Percentiles rank a stretch among this genome's conserved stretches.
phyloP scores from a whole-genome alignment of 2,329 filamentous ascomycete species.

The Tolypocladium endophyticum region DNA sequence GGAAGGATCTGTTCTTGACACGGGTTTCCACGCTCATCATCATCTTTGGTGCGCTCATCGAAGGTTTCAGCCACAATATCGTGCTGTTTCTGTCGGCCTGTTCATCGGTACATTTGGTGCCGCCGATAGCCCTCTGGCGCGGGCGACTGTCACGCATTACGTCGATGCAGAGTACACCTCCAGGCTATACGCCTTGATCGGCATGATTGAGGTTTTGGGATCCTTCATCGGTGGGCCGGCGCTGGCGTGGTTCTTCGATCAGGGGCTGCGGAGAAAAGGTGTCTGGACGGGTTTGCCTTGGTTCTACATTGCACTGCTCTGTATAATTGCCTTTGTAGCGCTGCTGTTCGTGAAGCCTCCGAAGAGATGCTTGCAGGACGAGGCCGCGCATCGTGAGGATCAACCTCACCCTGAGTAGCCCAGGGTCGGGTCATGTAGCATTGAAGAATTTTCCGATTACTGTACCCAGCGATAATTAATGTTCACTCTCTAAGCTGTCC shows the following conservation, averaged over 20 bases:
- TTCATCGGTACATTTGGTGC: constrained; percentile 27
- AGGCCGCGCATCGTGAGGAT: constrained; percentile 5
- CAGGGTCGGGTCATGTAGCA: too few species aligned
- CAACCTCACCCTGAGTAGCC: constrained; percentile 12
- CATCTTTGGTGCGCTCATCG: constrained; percentile 19
- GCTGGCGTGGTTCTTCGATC: constrained; percentile 26
- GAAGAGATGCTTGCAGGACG: constrained; percentile 4
- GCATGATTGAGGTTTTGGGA: constrained; percentile 27
- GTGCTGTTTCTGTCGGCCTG: constrained; percentile 25
- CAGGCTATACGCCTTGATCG: constrained; percentile 28
- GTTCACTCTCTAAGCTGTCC: neutral
- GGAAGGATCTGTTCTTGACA: constrained; percentile 26
- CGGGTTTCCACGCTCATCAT: constrained; percentile 21
- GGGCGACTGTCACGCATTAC: constrained; percentile 29
- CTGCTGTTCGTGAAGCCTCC: constrained; percentile 23
- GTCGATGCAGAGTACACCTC: constrained; percentile 26
- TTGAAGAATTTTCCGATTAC: neutral
- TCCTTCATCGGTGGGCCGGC: constrained; percentile 29
- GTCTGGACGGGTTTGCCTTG: constrained; percentile 27
- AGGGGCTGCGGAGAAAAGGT: constrained; percentile 23
- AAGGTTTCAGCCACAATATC: constrained; percentile 21
- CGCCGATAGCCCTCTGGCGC: constrained; percentile 24
- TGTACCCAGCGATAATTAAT: neutral
- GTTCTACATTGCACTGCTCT: constrained; percentile 25
- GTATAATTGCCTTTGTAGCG: constrained; percentile 14